Conservation (phyloP, 768 basidiomycete species). For the Tephrocybe rancida region DNA sequence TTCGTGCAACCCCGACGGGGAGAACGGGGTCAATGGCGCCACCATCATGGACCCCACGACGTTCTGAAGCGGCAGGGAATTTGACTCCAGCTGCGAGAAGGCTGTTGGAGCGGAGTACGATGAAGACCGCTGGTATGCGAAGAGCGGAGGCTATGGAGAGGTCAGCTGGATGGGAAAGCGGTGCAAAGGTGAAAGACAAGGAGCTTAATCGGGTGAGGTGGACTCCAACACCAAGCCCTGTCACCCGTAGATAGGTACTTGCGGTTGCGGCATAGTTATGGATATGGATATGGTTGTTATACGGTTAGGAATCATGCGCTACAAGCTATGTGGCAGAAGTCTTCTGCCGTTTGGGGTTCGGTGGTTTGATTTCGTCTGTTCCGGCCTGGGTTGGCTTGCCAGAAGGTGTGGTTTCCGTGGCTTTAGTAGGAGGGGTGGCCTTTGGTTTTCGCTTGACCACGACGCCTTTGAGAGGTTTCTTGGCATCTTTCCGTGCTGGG, state of each 20-base stretch:
- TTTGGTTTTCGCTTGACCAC: constrained; percentile 79
- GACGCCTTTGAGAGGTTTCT: constrained; percentile 75
- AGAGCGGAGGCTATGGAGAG: constrained; percentile 71
- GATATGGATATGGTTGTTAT: not conserved
- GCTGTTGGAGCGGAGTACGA: constrained; percentile 71
- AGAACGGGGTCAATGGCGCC: constrained; percentile 73
- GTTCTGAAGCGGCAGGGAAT: constrained; percentile 69
- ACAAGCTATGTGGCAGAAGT: constrained; percentile 33
- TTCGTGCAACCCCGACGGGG: constrained; percentile 33
- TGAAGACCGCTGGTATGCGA: constrained; percentile 61
- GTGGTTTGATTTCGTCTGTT: constrained; percentile 21
- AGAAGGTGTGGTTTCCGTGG: constrained; percentile 13
- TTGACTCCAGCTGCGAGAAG: constrained; percentile 86
- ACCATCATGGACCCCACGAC: constrained; percentile 77
- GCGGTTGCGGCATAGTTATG: not conserved
- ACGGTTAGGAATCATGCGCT: constrained; percentile 5
- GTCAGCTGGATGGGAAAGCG: constrained; percentile 56
- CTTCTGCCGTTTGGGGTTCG: constrained; percentile 63
- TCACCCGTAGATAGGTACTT: constrained; percentile 10
- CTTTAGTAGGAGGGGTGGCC: constrained; percentile 22
- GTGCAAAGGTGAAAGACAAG: constrained; percentile 48
- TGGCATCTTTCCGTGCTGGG: constrained; percentile 60
- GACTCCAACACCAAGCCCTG: constrained; percentile 71
- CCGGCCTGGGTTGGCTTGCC: constrained; percentile 12
- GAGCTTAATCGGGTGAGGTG: constrained; percentile 71